phyloP scores from a whole-genome alignment of 768 basidiomycete genomes.

The Lentinus tigrinus region DNA sequence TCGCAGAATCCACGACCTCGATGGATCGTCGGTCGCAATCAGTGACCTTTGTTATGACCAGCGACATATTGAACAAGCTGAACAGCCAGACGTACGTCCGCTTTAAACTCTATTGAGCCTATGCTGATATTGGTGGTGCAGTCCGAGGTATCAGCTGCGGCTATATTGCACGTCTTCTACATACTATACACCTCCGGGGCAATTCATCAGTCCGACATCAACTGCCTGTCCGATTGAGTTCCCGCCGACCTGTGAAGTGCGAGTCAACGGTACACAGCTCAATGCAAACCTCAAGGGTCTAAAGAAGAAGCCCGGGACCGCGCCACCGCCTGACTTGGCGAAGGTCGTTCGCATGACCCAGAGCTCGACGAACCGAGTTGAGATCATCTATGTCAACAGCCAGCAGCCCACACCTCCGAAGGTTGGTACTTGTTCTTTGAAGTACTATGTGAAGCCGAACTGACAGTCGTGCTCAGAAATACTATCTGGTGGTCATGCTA shows the following conservation, averaged over 20 bases:
- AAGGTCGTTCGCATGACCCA: conserved; percentile 41
- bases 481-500: conserved; percentile 80
- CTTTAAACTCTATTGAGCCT: neutral
- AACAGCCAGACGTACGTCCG: conserved; percentile 51
- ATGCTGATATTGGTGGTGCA: conserved; percentile 25
- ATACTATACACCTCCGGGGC: conserved; percentile 53
- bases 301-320: conserved; percentile 94
- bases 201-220: conserved; percentile 47
- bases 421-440: conserved; percentile 39
- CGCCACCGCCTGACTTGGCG: conserved; percentile 79
- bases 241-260: conserved; percentile 87
- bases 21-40: conserved; percentile 71
- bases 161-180: conserved; percentile 87
- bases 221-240: conserved; percentile 82
- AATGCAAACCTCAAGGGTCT: conserved; percentile 82
- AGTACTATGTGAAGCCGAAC: neutral
- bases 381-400: conserved; percentile 90
- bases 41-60: conserved; percentile 61
- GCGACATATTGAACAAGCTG: conserved; percentile 64
- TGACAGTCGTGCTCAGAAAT: conserved; percentile 60
- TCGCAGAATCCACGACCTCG: conserved; percentile 70
- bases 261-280: conserved; percentile 71
- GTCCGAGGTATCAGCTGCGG: conserved; percentile 75
- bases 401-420: conserved; percentile 74
- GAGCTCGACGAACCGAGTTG: conserved; percentile 62